phyloP scores from a whole-genome alignment of 2,329 filamentous ascomycete species.

The Aspergillus sp. region DNA sequence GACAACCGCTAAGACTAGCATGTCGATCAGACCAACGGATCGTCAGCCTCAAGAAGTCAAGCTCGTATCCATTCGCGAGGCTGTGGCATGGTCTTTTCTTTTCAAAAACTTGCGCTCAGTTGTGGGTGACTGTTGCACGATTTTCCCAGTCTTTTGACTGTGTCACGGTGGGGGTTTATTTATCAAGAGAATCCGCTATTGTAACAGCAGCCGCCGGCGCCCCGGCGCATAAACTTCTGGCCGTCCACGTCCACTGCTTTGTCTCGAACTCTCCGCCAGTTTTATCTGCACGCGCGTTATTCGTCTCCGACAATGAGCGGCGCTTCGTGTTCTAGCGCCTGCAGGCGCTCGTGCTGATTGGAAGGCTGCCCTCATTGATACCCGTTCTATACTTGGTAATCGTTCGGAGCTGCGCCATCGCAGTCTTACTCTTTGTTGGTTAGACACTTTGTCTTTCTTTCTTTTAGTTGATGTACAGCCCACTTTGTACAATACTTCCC shows the following conservation, averaged over 20 bases:
- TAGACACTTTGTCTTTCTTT: slow-evolving; percentile 1
- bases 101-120: not conserved
- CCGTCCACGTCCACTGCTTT: not conserved
- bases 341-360: slow-evolving; percentile 3
- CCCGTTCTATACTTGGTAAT: slow-evolving; percentile 8
- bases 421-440: slow-evolving; percentile 13
- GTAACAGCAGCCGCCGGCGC: not conserved
- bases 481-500: not conserved
- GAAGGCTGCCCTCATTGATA: not conserved
- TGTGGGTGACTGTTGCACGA: too few species aligned
- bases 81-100: not conserved
- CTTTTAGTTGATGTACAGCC: not conserved
- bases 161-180: too few species aligned
- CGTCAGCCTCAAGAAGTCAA: not conserved
- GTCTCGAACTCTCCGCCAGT: not conserved
- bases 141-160: too few species aligned
- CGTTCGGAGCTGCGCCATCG: slow-evolving; percentile 20
- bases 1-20: not conserved
- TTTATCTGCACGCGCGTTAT: not conserved
- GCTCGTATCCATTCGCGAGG: not conserved
- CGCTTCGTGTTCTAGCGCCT: slow-evolving; percentile 2
- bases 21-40: slow-evolving; percentile 1
- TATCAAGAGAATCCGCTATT: not conserved
- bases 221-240: not conserved
- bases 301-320: slow-evolving; percentile 1